Conservation (phyloP, 2,329 filamentous ascomycete genomes). For the Incumbomyces lentus region DNA sequence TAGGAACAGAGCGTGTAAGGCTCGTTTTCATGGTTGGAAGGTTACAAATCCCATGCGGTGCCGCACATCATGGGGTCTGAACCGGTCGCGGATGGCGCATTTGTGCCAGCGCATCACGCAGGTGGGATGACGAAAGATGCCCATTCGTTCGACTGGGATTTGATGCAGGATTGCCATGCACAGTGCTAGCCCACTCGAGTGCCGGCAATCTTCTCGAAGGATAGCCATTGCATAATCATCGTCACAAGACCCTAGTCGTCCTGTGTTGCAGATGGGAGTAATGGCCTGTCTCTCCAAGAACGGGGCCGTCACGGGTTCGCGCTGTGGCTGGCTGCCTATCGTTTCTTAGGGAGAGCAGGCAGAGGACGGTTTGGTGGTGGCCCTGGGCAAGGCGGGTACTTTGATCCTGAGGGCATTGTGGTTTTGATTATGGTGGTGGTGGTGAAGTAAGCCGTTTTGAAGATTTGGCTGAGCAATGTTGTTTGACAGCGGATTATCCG, state of each 20-base stretch:
- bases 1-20: background rate
- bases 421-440: background rate
- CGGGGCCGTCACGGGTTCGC: background rate
- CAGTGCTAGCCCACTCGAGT: background rate
- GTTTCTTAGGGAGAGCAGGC: conserved; percentile 22
- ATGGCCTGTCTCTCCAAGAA: background rate
- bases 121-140: background rate
- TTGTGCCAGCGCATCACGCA: conserved; percentile 6
- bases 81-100: background rate
- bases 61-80: background rate
- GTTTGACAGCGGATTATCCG: conserved; percentile 1
- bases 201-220: conserved; percentile 1
- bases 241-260: background rate
- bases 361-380: conserved; percentile 25
- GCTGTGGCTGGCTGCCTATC: background rate
- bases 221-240: background rate
- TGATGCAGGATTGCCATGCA: background rate
- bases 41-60: background rate
- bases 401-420: conserved; percentile 23
- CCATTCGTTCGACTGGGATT: background rate
- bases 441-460: conserved; percentile 3
- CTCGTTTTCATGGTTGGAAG: background rate
- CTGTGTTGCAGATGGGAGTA: background rate
- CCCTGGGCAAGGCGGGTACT: conserved; percentile 25
- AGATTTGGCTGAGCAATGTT: background rate